Conservation (phyloP, 139 green algal species). For the Closterium sp. region DNA sequence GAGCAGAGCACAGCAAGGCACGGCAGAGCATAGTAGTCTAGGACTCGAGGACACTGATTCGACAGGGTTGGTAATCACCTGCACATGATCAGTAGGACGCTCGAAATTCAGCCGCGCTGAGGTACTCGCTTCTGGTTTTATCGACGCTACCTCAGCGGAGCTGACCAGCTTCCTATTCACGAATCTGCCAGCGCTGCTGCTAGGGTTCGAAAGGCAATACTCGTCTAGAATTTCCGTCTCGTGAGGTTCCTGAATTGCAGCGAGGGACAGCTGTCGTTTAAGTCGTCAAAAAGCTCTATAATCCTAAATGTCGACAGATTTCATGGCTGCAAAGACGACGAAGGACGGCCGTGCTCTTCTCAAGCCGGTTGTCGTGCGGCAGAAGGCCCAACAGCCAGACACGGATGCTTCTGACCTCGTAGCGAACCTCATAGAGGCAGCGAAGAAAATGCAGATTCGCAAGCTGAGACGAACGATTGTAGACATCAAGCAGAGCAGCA, state of each 20-base stretch:
- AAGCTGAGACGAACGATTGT: constrained; percentile 8
- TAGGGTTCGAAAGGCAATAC: not conserved
- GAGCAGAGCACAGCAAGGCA: too few relatives aligned
- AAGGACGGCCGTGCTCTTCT: not conserved
- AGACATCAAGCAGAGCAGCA: constrained; percentile 1
- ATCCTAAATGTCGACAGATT: not conserved
- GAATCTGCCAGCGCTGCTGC: not conserved
- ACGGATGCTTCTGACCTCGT: constrained; percentile 2
- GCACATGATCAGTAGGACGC: too few relatives aligned
- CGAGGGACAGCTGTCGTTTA: not conserved
- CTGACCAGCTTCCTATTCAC: not conserved
- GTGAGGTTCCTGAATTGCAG: not conserved
- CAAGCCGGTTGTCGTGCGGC: not conserved
- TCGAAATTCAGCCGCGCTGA: too few relatives aligned
- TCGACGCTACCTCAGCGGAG: not conserved
- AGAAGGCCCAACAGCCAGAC: not conserved
- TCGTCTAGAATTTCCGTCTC: not conserved
- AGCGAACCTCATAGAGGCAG: constrained; percentile 27
- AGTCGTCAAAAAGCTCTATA: not conserved
- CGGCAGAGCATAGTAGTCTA: too few relatives aligned
- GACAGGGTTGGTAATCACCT: too few relatives aligned
- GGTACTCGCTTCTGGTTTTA: too few relatives aligned
- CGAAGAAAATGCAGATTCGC: constrained; percentile 18
- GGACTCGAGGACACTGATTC: too few relatives aligned
- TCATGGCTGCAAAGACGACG: not conserved